Evolutionary conservation across 306 rosid genomes (phyloP).

Genomic region (Erythrophleum fordii): DNA sequence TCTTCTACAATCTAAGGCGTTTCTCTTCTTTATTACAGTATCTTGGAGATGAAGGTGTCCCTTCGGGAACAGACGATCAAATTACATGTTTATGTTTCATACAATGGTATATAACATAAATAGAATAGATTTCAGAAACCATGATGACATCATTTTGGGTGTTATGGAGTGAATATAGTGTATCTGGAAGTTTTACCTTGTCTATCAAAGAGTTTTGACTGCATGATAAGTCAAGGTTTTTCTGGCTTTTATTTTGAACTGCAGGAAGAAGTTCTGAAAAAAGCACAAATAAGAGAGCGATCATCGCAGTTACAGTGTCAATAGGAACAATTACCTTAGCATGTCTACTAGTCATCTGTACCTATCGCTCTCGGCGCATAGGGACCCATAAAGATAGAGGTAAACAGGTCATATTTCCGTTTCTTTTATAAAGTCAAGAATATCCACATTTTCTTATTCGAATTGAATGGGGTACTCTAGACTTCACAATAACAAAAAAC

Average conservation of each 20-base stretch:
- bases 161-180: too few species aligned
- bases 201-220: too few species aligned
- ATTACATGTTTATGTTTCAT: too few species aligned
- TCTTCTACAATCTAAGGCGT: not conserved
- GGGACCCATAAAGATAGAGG: slow-evolving; percentile 17
- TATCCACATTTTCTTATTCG: not conserved
- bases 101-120: not conserved
- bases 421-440: not conserved
- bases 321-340: slow-evolving; percentile 28
- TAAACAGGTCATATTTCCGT: slow-evolving; percentile 1
- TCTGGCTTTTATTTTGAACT: not conserved
- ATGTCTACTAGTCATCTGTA: slow-evolving; percentile 13
- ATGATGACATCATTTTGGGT: not conserved
- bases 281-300: not conserved
- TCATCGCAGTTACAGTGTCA: slow-evolving; percentile 35
- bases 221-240: not conserved
- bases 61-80: too few species aligned
- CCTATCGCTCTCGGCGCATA: not conserved
- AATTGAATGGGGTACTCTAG: too few species aligned
- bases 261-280: slow-evolving; percentile 9
- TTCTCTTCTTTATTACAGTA: not conserved
- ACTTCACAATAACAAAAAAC: too few species aligned
- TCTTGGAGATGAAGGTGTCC: too few species aligned
- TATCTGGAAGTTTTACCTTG: too few species aligned
- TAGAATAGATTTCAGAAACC: not conserved